Percentiles rank a stretch among this genome's conserved stretches.
Conservation (phyloP, 2,329 filamentous ascomycete species). For the Hymenoscyphus salicellus region DNA sequence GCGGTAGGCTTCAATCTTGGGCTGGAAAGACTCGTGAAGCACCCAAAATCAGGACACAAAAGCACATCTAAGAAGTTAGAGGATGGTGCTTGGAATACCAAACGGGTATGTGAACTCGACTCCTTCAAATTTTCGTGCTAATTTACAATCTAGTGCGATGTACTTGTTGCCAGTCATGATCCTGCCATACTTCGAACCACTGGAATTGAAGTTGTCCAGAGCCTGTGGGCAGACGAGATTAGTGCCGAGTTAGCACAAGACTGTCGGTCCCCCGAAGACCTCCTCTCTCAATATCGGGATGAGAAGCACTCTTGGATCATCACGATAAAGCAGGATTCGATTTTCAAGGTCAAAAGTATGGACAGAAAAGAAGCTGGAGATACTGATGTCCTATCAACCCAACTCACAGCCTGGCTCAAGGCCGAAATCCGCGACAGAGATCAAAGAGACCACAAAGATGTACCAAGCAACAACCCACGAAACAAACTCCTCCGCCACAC, state of each 20-base stretch:
- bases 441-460: constrained; percentile 45
- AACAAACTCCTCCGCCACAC: constrained; percentile 36
- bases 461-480: constrained; percentile 43
- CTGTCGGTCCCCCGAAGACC: constrained; percentile 73
- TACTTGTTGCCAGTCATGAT: constrained; percentile 86
- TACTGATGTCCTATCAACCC: constrained; percentile 68
- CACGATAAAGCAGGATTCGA: constrained; percentile 75
- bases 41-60: constrained; percentile 49
- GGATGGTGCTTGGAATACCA: constrained; percentile 61
- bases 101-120: constrained; percentile 54
- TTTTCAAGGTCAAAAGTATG: constrained; percentile 76
- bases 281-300: constrained; percentile 72
- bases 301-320: constrained; percentile 83
- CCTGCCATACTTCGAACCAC: constrained; percentile 68
- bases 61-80: constrained; percentile 69
- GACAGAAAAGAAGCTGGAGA: constrained; percentile 72
- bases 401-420: constrained; percentile 77
- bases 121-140: background rate
- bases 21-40: constrained; percentile 68
- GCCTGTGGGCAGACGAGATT: constrained; percentile 79
- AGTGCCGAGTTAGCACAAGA: constrained; percentile 85
- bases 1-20: constrained; percentile 90
- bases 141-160: constrained; percentile 64
- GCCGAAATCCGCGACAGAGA: constrained; percentile 79
- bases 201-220: constrained; percentile 73